Evolutionary conservation across 108 stramenopile species (phyloP).

Genomic region (Pseudonitzschia pungens): DNA sequence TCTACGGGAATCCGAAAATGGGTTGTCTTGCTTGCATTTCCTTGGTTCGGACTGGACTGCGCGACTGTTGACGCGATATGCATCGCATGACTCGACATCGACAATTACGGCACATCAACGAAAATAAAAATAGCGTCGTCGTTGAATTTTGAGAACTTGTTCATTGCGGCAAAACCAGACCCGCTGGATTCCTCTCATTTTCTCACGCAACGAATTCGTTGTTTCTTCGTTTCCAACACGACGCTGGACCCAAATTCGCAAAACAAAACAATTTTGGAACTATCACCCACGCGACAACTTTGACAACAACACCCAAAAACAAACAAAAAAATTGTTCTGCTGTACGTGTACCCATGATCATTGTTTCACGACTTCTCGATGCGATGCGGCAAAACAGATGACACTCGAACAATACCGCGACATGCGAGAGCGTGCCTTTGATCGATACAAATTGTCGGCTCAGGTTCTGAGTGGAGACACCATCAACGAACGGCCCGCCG

Average conservation of each 20-base stretch:
- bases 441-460: constrained; percentile 37
- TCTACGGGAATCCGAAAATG: too few species aligned
- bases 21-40: too few species aligned
- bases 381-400: constrained; percentile 21
- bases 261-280: background rate
- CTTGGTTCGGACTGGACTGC: too few species aligned
- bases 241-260: too few species aligned
- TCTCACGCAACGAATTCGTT: background rate
- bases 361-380: too few species aligned
- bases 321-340: background rate
- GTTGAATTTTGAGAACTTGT: too few species aligned
- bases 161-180: background rate
- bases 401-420: constrained; percentile 46
- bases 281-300: background rate
- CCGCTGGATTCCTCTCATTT: background rate
- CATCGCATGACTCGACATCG: background rate
- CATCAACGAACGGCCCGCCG: constrained; percentile 32
- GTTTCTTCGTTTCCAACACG: too few species aligned
- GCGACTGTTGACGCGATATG: too few species aligned
- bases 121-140: background rate
- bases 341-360: too few species aligned
- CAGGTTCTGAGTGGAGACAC: constrained; percentile 34
- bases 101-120: background rate
- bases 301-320: background rate
- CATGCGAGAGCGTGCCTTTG: constrained; percentile 45